Percentiles rank a stretch among this genome's conserved stretches.
Evolutionary conservation across 2,329 filamentous ascomycete genomes (phyloP).

Genomic region (Sclerotiophoma versabilis): DNA sequence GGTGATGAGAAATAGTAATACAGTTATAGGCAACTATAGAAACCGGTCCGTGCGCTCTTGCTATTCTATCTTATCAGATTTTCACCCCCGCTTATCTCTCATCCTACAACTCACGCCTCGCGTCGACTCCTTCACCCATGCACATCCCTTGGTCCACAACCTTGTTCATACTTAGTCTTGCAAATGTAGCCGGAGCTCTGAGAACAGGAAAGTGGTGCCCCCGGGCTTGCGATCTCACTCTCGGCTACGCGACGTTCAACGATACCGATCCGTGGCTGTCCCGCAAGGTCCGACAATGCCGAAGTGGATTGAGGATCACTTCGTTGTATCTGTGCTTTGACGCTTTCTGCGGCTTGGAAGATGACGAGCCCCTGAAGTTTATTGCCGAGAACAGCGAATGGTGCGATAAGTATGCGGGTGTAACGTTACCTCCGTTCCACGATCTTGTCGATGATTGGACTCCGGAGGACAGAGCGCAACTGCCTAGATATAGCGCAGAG

Average conservation of each 20-base stretch:
- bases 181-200: slow-evolving; percentile 21
- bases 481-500: slow-evolving; percentile 29
- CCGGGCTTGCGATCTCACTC: slow-evolving; percentile 36
- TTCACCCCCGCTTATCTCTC: slow-evolving; percentile 23
- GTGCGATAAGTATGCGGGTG: slow-evolving; percentile 33
- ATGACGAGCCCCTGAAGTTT: slow-evolving; percentile 25
- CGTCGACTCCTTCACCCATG: slow-evolving; percentile 23
- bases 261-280: slow-evolving; percentile 37
- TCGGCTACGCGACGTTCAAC: slow-evolving; percentile 43
- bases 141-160: slow-evolving; percentile 19
- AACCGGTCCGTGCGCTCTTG: not conserved
- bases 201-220: slow-evolving; percentile 38
- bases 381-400: slow-evolving; percentile 26
- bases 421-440: slow-evolving; percentile 34
- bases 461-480: slow-evolving; percentile 19
- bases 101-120: slow-evolving; percentile 19
- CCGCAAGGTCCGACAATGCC: slow-evolving; percentile 37
- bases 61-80: slow-evolving; percentile 5
- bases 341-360: slow-evolving; percentile 29
- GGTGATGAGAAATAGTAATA: not conserved
- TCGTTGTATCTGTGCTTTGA: slow-evolving; percentile 43
- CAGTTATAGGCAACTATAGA: not conserved
- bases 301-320: slow-evolving; percentile 31
- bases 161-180: slow-evolving; percentile 14
- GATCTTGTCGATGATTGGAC: slow-evolving; percentile 34